Base-by-base conservation (phyloP, 2,329 filamentous ascomycete species). In the Hypoxylon sp. region DNA sequence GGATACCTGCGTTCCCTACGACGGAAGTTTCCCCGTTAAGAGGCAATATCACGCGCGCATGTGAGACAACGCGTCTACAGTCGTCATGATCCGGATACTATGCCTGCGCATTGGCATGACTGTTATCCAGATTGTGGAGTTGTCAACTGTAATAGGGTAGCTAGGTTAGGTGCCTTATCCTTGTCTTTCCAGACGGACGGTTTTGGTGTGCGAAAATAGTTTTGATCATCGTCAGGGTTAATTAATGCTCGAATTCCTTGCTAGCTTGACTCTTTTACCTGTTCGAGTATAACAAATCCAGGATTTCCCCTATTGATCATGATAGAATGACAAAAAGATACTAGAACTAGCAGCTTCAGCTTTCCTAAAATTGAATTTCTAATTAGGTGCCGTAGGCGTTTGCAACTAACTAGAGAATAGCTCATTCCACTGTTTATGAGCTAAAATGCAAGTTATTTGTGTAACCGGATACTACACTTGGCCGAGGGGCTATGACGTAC, bases 401-500 rank as follows among this genome's bases (percentile, higher is more conserved):
- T 63, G 37, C 19, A 35, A 35, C 66, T 57, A 51, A 33, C 9
- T 37, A 19, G n/a, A 37, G 26, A 42, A 22, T 54, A 59, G 54
- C 19, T 6, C 17, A 55, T 63, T 57, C 63, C 63, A 59, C 66
- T 58, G 54, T 63, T 63, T 52, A 65, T 66, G 60, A 57, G 44
- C 35, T 63, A 58, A 22, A 59, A 62, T 62, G 37, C 37, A 58
- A 42, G 37, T 50, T 52, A 10, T n/a, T 19, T 51, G 51, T 29
- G 19, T 39, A 53, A 24, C 31, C 26, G 50, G 29, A 53, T 8
- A 60, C 37, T 8, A 60, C 37, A 50, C 22, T 53, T 61, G 42
- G 10, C 48, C 47, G 52, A 59, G 31, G 58, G 58, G 46, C 35
- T 64, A 71, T 71, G 69, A 71, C 69, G 69, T 65, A 71, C 39